These are phyloP conservation scores for Botryotinia narcissicola DNA, from an alignment of 2,329 filamentous ascomycete genomes.

Conservation along the genomic window DNA sequence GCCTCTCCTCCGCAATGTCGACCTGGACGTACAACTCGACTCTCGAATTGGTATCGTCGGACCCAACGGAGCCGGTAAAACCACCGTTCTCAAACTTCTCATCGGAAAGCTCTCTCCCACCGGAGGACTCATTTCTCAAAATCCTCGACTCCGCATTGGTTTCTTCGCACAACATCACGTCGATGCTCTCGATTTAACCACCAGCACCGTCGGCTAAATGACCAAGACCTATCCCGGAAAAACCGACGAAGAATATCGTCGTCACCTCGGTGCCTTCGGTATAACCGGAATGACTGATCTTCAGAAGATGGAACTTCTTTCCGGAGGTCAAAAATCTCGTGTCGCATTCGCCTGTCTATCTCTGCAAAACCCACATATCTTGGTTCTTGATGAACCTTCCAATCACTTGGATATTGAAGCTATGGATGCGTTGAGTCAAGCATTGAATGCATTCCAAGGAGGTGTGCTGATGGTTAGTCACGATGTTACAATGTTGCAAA, in stretches of 20 bases:
- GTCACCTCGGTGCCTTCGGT: slow-evolving; percentile 86
- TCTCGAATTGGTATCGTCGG: slow-evolving; percentile 99
- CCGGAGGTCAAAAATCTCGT: slow-evolving; percentile 96
- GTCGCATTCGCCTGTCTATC: slow-evolving; percentile 97
- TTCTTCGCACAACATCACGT: slow-evolving; percentile 99
- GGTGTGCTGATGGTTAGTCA: slow-evolving; percentile 98
- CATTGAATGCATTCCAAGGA: slow-evolving; percentile 82
- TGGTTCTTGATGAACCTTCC: slow-evolving; percentile 96
- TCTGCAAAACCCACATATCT: slow-evolving; percentile 89
- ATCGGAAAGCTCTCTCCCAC: slow-evolving; percentile 79
- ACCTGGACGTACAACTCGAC: slow-evolving; percentile 95
- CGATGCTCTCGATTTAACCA: slow-evolving; percentile 86
- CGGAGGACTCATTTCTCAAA: slow-evolving; percentile 78
- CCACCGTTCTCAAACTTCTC: slow-evolving; percentile 95
- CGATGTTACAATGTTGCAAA: slow-evolving; percentile 98
- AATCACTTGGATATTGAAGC: slow-evolving; percentile 99
- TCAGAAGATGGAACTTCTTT: slow-evolving; percentile 91
- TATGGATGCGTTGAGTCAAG: slow-evolving; percentile 86
- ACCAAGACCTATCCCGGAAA: slow-evolving; percentile 84
- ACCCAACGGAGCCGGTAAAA: slow-evolving; percentile 98
- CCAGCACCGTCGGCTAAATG: slow-evolving; percentile 94
- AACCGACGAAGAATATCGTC: slow-evolving; percentile 94
- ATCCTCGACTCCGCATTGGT: slow-evolving; percentile 84
- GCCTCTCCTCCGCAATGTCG: slow-evolving; percentile 77
- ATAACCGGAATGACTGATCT: slow-evolving; percentile 93